Evolutionary conservation across 2,329 filamentous ascomycete genomes (phyloP).

Genomic region (Aspergillus oerlinghausenensis): DNA sequence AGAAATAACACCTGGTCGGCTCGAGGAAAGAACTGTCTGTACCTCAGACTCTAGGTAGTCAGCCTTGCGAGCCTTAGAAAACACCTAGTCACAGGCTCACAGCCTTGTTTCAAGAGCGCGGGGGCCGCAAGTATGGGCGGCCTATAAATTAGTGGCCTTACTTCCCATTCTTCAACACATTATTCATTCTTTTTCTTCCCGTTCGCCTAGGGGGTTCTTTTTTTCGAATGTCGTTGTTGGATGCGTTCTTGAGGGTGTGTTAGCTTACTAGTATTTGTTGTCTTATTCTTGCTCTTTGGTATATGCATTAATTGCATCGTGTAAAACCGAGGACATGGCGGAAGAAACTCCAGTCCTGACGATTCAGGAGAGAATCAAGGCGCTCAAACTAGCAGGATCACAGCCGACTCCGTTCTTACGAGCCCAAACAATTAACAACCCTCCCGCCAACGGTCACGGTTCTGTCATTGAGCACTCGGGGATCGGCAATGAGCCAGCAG

Average conservation of each 20-base stretch:
- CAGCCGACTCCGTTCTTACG: conserved; percentile 20
- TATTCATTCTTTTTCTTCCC: too few species aligned
- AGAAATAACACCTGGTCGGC: too few species aligned
- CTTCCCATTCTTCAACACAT: not conserved
- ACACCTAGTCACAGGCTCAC: too few species aligned
- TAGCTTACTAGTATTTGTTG: not conserved
- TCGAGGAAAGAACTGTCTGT: too few species aligned
- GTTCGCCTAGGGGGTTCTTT: too few species aligned
- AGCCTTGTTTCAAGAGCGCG: too few species aligned
- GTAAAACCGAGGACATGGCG: conserved; percentile 25
- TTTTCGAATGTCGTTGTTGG: too few species aligned
- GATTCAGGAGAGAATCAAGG: conserved; percentile 44
- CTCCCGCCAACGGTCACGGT: conserved; percentile 28
- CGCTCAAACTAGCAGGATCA: conserved; percentile 37
- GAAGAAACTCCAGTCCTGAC: conserved; percentile 41
- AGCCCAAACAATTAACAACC: conserved; percentile 32
- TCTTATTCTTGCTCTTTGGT: not conserved
- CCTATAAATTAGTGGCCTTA: not conserved
- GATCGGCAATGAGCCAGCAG: conserved; percentile 28
- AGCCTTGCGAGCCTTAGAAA: too few species aligned
- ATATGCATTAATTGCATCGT: not conserved
- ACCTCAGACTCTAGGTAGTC: too few species aligned
- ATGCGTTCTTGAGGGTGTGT: too few species aligned
- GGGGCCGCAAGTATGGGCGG: too few species aligned
- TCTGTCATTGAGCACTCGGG: conserved; percentile 21